A percentile compares a stretch with the other conserved stretches of the same genome.
Conservation (phyloP, 805 yeast genomes). For the Metschnikowia picachoensis region DNA sequence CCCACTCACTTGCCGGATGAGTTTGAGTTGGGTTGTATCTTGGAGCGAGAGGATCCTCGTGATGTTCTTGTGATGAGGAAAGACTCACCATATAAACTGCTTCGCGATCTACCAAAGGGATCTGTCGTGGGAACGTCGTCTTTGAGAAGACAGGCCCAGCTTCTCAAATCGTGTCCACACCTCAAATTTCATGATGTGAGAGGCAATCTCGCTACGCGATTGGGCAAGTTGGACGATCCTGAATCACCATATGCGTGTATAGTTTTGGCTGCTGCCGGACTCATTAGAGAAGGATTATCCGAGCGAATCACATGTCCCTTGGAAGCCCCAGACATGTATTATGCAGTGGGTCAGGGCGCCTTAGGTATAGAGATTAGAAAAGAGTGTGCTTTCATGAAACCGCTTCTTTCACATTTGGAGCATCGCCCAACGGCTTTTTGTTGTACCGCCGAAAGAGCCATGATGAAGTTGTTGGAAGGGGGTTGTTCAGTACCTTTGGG, state of each 20-base stretch:
- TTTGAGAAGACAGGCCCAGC: slow-evolving; percentile 88
- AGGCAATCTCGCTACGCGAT: slow-evolving; percentile 75
- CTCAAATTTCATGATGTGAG: slow-evolving; percentile 79
- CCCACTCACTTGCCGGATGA: slow-evolving; percentile 90
- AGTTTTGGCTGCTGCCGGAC: slow-evolving; percentile 90
- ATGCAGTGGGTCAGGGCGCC: slow-evolving; percentile 99
- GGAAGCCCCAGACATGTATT: slow-evolving; percentile 76
- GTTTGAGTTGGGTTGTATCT: slow-evolving; percentile 83
- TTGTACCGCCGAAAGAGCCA: slow-evolving; percentile 83
- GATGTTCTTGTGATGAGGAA: slow-evolving; percentile 81
- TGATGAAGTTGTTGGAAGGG: slow-evolving; percentile 88
- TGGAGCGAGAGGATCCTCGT: slow-evolving; percentile 86
- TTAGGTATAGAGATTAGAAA: slow-evolving; percentile 85
- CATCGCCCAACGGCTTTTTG: slow-evolving; percentile 64
- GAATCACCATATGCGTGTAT: slow-evolving; percentile 65
- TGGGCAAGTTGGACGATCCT: slow-evolving; percentile 73
- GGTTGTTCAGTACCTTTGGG: slow-evolving; percentile 99
- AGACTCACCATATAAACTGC: slow-evolving; percentile 56
- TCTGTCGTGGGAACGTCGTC: slow-evolving; percentile 93
- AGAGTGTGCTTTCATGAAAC: slow-evolving; percentile 55
- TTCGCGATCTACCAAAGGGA: slow-evolving; percentile 78
- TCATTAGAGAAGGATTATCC: slow-evolving; percentile 68
- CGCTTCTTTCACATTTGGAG: slow-evolving; percentile 61
- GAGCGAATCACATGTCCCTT: slow-evolving; percentile 70
- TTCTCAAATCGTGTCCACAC: slow-evolving; percentile 72